Conservation (phyloP, 257 asterid genomes). For the Scutellaria minor region DNA sequence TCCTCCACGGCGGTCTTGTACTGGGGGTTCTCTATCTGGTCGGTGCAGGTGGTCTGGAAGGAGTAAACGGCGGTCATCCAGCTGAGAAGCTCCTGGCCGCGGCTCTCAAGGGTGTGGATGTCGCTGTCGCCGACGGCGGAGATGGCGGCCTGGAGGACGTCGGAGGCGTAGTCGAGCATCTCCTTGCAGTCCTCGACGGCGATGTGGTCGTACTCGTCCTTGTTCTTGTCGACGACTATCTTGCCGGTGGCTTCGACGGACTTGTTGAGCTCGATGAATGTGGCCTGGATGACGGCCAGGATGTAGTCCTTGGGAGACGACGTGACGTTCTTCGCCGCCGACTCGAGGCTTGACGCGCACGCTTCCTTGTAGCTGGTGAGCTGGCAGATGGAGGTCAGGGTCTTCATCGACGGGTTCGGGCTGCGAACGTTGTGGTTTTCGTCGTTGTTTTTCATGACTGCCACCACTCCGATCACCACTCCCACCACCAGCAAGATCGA, state of each 20-base stretch:
- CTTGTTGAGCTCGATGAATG: constrained; percentile 46
- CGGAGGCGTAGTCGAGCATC: constrained; percentile 50
- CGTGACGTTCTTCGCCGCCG: constrained; percentile 48
- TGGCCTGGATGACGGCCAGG: constrained; percentile 47
- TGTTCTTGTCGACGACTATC: constrained; percentile 31
- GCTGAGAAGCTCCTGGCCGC: constrained; percentile 50
- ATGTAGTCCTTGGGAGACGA: constrained; percentile 66
- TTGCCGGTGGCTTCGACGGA: constrained; percentile 39
- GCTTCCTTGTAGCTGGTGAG: constrained; percentile 51
- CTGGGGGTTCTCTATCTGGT: constrained; percentile 47
- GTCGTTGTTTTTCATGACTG: constrained; percentile 28
- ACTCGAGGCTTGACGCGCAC: constrained; percentile 52
- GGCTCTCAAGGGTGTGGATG: constrained; percentile 42
- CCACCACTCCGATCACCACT: constrained; percentile 57
- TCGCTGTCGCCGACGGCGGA: constrained; percentile 43
- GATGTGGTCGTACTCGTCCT: constrained; percentile 44
- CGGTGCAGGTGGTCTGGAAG: constrained; percentile 55
- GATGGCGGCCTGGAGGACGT: constrained; percentile 48
- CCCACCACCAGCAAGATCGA: constrained; percentile 66
- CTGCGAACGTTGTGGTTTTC: not conserved
- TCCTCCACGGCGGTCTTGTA: constrained; percentile 46
- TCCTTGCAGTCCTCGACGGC: constrained; percentile 70
- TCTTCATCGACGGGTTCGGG: constrained; percentile 46
- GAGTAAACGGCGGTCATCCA: constrained; percentile 59
- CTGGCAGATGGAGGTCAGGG: constrained; percentile 55